phyloP scores from a whole-genome alignment of 2,329 filamentous ascomycete genomes.

The Sphaceloma murrayae region DNA sequence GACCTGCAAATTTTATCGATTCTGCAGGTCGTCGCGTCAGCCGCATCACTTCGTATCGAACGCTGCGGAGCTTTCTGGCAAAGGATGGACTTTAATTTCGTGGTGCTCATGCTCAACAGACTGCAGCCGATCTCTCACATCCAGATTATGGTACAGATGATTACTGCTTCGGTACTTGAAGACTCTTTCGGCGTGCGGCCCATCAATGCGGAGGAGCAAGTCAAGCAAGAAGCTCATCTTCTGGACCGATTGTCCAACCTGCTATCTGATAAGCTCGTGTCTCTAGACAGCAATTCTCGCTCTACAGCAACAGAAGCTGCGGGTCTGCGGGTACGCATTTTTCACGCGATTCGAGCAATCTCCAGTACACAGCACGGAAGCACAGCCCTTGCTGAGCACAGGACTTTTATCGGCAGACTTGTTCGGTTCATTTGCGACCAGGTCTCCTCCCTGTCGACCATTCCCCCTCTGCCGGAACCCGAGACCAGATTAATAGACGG shows the following conservation, averaged over 20 bases:
- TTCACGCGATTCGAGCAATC: constrained; percentile 46
- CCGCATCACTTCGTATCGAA: constrained; percentile 41
- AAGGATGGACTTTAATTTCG: constrained; percentile 55
- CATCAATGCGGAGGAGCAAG: constrained; percentile 35
- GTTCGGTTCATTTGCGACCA: constrained; percentile 67
- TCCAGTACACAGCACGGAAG: constrained; percentile 54
- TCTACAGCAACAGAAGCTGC: constrained; percentile 31
- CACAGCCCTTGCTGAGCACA: constrained; percentile 57
- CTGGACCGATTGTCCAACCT: constrained; percentile 56
- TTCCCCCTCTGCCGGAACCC: constrained; percentile 21
- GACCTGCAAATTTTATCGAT: constrained; percentile 55
- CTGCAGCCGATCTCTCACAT: constrained; percentile 57
- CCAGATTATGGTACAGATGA: constrained; percentile 52
- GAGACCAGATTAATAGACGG: background rate
- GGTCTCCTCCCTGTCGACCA: constrained; percentile 49
- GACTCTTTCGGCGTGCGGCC: constrained; percentile 58
- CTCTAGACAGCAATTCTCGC: background rate
- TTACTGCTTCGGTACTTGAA: constrained; percentile 56
- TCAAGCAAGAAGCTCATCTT: constrained; percentile 35
- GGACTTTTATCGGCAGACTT: constrained; percentile 61
- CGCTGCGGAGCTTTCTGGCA: constrained; percentile 53
- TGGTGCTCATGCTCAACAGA: constrained; percentile 56
- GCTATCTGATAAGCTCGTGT: constrained; percentile 44
- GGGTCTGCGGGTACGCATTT: constrained; percentile 39
- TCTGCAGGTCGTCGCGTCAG: constrained; percentile 53